Conservation (phyloP, 2,329 filamentous ascomycete species). For the Pestalotiopsis sp. region DNA sequence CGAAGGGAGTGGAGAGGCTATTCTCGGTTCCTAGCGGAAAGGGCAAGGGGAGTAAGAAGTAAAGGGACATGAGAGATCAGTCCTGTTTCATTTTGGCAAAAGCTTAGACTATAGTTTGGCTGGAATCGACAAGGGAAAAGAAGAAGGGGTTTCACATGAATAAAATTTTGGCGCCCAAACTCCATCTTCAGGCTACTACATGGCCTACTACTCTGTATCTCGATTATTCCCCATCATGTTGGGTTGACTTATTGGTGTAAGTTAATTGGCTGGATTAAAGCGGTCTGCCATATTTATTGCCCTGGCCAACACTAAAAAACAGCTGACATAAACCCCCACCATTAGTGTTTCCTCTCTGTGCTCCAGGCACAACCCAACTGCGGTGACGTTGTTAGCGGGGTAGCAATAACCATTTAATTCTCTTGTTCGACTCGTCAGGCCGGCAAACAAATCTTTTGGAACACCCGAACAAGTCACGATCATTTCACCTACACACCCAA, state of each 20-base stretch:
- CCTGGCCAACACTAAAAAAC: neutral
- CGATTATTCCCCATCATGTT: neutral
- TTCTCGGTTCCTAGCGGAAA: neutral
- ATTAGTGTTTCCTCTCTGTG: neutral
- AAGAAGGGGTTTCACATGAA: no score
- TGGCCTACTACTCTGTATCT: no score
- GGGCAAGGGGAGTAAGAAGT: neutral
- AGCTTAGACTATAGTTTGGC: no score
- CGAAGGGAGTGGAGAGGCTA: neutral
- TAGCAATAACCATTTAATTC: neutral
- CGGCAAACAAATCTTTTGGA: no score
- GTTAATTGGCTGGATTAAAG: neutral
- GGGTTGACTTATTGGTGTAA: neutral
- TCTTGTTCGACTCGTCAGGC: no score
- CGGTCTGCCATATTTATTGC: neutral
- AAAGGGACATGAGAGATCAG: neutral
- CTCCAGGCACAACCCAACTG: neutral
- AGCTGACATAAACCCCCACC: slow-evolving; percentile 10
- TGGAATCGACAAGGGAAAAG: no score
- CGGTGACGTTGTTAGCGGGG: slow-evolving; percentile 3
- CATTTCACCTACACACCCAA: no score
- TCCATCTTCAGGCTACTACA: no score
- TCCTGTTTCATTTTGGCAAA: no score
- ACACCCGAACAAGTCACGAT: no score
- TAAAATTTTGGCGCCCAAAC: no score